phyloP scores from a whole-genome alignment of 2,329 filamentous ascomycete genomes.

The Ceratocystiopsis sp. region DNA sequence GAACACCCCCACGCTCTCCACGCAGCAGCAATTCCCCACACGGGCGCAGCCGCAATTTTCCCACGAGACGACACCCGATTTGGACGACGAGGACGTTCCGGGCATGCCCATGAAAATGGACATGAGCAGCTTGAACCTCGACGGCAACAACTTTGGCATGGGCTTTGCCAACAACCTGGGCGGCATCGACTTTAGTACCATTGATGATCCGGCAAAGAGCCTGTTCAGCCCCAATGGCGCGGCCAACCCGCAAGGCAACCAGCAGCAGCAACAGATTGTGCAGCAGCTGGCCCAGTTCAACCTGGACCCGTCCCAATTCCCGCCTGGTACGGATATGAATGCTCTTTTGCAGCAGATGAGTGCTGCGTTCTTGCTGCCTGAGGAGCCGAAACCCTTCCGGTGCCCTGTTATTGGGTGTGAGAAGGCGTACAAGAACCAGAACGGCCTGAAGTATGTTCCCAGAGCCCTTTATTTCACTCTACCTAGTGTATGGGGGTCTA shows the following conservation, averaged over 20 bases:
- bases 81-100: conserved; percentile 59
- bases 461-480: background rate
- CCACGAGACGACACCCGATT: conserved; percentile 34
- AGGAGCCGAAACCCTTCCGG: conserved; percentile 94
- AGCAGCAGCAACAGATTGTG: conserved; percentile 44
- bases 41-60: conserved; percentile 35
- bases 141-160: conserved; percentile 31
- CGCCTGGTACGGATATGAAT: conserved; percentile 55
- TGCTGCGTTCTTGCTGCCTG: conserved; percentile 47
- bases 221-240: conserved; percentile 74
- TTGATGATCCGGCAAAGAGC: conserved; percentile 88
- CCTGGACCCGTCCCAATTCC: conserved; percentile 58
- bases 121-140: conserved; percentile 43
- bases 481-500: background rate
- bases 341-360: conserved; percentile 37
- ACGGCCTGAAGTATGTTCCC: conserved; percentile 71
- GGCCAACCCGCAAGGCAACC: conserved; percentile 36
- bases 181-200: conserved; percentile 38
- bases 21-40: conserved; percentile 46
- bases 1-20: conserved; percentile 81
- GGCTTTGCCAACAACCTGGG: conserved; percentile 30
- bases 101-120: conserved; percentile 41
- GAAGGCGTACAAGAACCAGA: conserved; percentile 99
- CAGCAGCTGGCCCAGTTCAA: conserved; percentile 57
- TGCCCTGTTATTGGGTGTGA: conserved; percentile 97